These are phyloP conservation scores for Aspergillus haitiensis DNA, from an alignment of 495 filamentous ascomycete species.

Conservation along the genomic window DNA sequence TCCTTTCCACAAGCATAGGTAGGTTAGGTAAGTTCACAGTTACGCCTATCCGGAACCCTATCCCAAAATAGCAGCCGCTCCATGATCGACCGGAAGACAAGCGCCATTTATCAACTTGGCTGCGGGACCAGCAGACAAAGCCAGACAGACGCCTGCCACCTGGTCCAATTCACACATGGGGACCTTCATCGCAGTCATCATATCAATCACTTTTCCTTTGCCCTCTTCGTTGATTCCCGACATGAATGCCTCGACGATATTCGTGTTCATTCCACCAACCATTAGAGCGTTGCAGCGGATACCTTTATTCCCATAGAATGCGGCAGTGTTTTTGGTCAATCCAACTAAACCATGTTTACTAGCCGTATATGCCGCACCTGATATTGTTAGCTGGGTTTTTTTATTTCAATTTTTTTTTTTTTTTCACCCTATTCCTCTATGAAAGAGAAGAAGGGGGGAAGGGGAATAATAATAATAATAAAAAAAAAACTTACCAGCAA, in stretches of 20 bases:
- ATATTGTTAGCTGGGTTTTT: slow-evolving; percentile 14
- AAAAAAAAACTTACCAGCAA: slow-evolving; percentile 33
- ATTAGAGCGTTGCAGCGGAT: slow-evolving; percentile 58
- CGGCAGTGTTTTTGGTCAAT: slow-evolving; percentile 63
- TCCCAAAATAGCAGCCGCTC: slow-evolving; percentile 31
- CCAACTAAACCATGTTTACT: slow-evolving; percentile 48
- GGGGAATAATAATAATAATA: no score
- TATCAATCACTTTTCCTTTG: slow-evolving; percentile 35
- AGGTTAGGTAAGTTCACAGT: no score
- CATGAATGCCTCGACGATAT: slow-evolving; percentile 52
- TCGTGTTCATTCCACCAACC: slow-evolving; percentile 57
- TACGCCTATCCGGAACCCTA: slow-evolving; percentile 1
- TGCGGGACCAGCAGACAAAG: slow-evolving; percentile 31
- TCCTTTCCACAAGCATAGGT: no score
- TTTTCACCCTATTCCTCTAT: no score
- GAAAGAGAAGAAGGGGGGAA: not conserved
- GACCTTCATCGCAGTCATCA: slow-evolving; percentile 29
- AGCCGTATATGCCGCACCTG: slow-evolving; percentile 55
- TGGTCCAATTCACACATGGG: slow-evolving; percentile 41
- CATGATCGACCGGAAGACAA: slow-evolving; percentile 37
- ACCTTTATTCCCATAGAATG: slow-evolving; percentile 56
- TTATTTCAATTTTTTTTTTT: not conserved
- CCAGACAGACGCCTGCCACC: slow-evolving; percentile 35
- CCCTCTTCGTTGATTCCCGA: slow-evolving; percentile 47
- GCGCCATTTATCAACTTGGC: slow-evolving; percentile 35